Percentiles rank a stretch among this genome's conserved stretches.
Evolutionary conservation across 495 filamentous ascomycete genomes (phyloP).

Genomic region (Aspergillus hancockii): DNA sequence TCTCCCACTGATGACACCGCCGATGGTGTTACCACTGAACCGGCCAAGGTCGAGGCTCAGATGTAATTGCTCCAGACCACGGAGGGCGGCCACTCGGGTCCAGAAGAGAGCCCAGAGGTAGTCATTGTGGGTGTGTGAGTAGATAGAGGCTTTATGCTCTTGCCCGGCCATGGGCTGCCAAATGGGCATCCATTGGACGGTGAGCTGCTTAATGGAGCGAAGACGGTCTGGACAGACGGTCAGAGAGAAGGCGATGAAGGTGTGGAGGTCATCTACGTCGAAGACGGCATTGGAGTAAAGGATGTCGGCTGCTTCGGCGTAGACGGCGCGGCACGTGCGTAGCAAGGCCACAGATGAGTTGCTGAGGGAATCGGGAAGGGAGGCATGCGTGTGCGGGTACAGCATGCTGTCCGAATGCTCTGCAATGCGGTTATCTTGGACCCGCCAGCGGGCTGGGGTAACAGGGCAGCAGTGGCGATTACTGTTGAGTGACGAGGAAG

Average conservation of each 20-base stretch:
- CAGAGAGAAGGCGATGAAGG: constrained; percentile 39
- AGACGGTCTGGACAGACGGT: constrained; percentile 22
- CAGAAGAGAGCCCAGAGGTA: constrained; percentile 40
- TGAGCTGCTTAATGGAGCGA: constrained; percentile 23
- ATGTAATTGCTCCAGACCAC: constrained; percentile 21
- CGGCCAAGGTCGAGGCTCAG: constrained; percentile 39
- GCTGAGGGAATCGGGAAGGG: constrained; percentile 30
- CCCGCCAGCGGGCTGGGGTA: constrained; percentile 42
- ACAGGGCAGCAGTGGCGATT: constrained; percentile 43
- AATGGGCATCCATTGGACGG: constrained; percentile 41
- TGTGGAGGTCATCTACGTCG: constrained; percentile 45
- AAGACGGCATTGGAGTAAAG: constrained; percentile 35
- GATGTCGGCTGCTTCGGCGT: constrained; percentile 37
- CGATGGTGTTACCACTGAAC: constrained; percentile 25
- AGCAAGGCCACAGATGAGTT: constrained; percentile 33
- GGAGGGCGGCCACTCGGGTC: constrained; percentile 26
- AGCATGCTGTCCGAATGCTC: constrained; percentile 29
- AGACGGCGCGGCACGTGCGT: constrained; percentile 42
- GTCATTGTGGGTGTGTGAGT: constrained; percentile 45
- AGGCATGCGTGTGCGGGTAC: constrained; percentile 41
- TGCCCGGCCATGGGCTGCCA: constrained; percentile 40
- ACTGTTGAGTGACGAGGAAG: constrained; percentile 26
- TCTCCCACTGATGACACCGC: constrained; percentile 21
- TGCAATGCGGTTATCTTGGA: constrained; percentile 4
- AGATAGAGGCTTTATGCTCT: constrained; percentile 37